Evolutionary conservation across 2,329 filamentous ascomycete genomes (phyloP), one percentile per base, ranked within the genome.

Genomic region (Raffaelea albimanens): DNA sequence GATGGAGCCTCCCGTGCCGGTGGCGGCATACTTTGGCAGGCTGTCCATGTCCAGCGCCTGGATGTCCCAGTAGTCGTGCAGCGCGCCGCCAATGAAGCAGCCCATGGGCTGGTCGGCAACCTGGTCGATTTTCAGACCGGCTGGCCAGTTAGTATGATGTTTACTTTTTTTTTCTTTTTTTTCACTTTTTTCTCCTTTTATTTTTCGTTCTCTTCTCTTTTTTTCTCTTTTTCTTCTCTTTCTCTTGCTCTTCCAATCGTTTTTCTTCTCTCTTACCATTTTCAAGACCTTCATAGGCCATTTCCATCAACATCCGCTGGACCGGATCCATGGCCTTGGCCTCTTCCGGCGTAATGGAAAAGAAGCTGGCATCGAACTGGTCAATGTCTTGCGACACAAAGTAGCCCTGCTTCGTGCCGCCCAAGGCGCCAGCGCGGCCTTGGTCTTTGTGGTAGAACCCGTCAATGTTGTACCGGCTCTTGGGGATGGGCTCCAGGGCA

Each of bases 271-370:
- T 5, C 34, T 38, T 38, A 38, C 34, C 34, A 16, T 38, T 38
- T 59, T 84, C 80, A 36, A 84, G 66, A 2, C 80, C 79, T 55
- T 83, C 79, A 54, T 83, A 85, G 0, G 76, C 77, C 8, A 76
- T 79, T 34, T 79, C 73, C 4, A 83, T 64, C 4, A 78, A 73
- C 18, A 83, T 62, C 53, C 81, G 72, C 57, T 82, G 79, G 66
- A 81, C 80, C 1, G 81, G 81, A 58, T 85, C 81, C 10, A 78
- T 81, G 54, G 82, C 76, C 23, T 75, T 70, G 40, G 81, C 81
- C 61, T 84, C 81, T 52, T 76, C 72, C 14, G 80, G 78, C 45
- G 78, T 82, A 73, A 84, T 82, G 61, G 81, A 81, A 72, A 84
- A 84, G 65, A 84, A 83, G 2, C 73, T 68, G 29, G 78, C 75